These are phyloP conservation scores for Madurella fahalii DNA, from an alignment of 2,329 filamentous ascomycete genomes.

Conservation along the genomic window DNA sequence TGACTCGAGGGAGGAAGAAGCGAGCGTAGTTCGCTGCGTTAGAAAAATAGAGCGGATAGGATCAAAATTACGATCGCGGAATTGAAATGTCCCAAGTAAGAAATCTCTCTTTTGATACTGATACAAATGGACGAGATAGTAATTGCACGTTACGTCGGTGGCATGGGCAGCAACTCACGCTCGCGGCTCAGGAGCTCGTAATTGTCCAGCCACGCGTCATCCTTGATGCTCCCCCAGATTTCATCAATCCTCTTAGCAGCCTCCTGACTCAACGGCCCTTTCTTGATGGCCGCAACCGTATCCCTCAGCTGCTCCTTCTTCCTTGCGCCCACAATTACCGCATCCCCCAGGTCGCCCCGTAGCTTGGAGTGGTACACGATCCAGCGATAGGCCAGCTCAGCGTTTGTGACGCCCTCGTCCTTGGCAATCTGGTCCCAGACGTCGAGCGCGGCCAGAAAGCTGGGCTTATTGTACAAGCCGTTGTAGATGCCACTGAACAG, in stretches of 20 bases:
- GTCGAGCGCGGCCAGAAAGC: slow-evolving; percentile 10
- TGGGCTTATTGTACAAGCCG: slow-evolving; percentile 11
- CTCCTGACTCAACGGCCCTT: slow-evolving; percentile 37
- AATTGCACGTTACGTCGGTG: no score
- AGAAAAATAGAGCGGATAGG: no score
- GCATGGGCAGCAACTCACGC: no score
- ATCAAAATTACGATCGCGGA: no score
- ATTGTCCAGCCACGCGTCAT: slow-evolving; percentile 12
- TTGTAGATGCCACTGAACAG: slow-evolving; percentile 5
- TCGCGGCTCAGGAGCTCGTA: neutral
- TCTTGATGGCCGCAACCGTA: slow-evolving; percentile 37
- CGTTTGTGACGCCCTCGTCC: slow-evolving; percentile 6
- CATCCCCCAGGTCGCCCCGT: slow-evolving; percentile 26
- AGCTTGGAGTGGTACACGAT: slow-evolving; percentile 9
- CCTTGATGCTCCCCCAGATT: slow-evolving; percentile 27
- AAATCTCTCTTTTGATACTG: no score
- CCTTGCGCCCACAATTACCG: slow-evolving; percentile 37
- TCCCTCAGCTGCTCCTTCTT: slow-evolving; percentile 35
- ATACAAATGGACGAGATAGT: no score
- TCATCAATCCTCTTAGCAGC: slow-evolving; percentile 36
- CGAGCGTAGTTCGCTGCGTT: no score
- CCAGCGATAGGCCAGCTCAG: slow-evolving; percentile 18
- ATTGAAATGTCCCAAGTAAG: no score
- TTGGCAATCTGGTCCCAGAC: slow-evolving; percentile 9
- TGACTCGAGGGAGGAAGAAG: no score